phyloP scores from a whole-genome alignment of 371 early-diverging fungal species.

The Paraphysoderma sedebokerense region DNA sequence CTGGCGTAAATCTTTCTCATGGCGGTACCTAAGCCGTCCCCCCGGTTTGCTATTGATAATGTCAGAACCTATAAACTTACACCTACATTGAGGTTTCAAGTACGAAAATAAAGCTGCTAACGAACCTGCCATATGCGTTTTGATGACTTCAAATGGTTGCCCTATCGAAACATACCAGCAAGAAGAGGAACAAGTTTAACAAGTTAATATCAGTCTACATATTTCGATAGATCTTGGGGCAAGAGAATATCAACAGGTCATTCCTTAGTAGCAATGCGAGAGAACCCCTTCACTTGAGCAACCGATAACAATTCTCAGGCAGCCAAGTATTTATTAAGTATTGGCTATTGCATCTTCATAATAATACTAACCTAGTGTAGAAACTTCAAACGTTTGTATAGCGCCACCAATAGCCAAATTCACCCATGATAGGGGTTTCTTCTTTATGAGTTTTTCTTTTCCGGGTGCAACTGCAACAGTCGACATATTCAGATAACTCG shows the following conservation, averaged over 20 bases:
- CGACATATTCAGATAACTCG: too few relatives aligned
- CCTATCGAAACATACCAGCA: slow-evolving; percentile 19
- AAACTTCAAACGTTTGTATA: slow-evolving; percentile 49
- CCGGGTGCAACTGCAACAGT: too few relatives aligned
- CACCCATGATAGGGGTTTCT: slow-evolving; percentile 41
- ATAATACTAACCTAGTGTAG: slow-evolving; percentile 29
- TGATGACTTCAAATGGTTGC: slow-evolving; percentile 80
- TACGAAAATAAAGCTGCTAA: too few relatives aligned
- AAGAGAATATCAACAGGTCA: too few relatives aligned
- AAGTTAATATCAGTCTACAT: too few relatives aligned
- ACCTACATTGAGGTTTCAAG: too few relatives aligned
- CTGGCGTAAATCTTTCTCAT: slow-evolving; percentile 48
- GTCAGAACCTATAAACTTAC: not conserved
- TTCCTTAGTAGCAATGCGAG: too few relatives aligned
- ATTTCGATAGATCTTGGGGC: too few relatives aligned
- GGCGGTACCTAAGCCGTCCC: slow-evolving; percentile 40
- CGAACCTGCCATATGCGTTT: slow-evolving; percentile 55
- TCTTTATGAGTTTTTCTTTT: slow-evolving; percentile 11
- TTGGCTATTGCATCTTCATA: not conserved
- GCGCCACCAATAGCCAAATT: slow-evolving; percentile 43
- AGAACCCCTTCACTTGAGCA: too few relatives aligned
- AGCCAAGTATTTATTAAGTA: not conserved
- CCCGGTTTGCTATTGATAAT: slow-evolving; percentile 41
- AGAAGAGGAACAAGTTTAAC: not conserved
- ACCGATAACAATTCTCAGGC: too few relatives aligned